Evolutionary conservation across 2,329 filamentous ascomycete genomes (phyloP), one percentile per base, ranked within the genome.

Genomic region (Monosporascus ibericus): DNA sequence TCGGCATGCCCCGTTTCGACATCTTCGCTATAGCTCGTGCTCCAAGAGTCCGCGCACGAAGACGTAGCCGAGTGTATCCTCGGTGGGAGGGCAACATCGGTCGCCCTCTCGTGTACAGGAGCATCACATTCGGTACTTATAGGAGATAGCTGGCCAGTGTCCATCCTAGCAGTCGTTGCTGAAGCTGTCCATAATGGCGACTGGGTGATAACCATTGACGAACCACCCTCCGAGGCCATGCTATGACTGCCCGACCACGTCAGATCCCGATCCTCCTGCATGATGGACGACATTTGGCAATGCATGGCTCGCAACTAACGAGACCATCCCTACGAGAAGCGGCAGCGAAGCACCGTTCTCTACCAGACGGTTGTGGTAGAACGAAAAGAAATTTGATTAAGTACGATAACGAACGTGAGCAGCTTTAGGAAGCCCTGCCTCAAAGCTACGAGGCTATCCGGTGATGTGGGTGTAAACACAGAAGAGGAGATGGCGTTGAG

Each of bases 141-240:
- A 40, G 79, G 79, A 38, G 79, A 82, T 52, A 81, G 65, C 58
- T 79, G 79, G 44, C 76, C 75, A 14, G 71, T 70, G 37, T 72
- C 72, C 48, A 70, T 61, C 51, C 71, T 69, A 42, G 63, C 61
- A 49, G 62, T 55, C 48, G 63, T 55, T 50, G 57, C 52, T 20
- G 61, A 50, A 53, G 63, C 61, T 53, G 68, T 51, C 72, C 72
- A 75, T 44, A 68, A 57, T 22, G 69, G 65, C 38, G 68, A 68
- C n/a, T 65, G 63, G 18, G 69, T 64, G 48, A 70, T 60, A 50
- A 58, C 58, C 50, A 64, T 64, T 22, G 69, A 66, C 38, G 65
- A 67, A 53, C 60, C 67, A 52, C 75, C 73, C 58, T 76, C 73
- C 46, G 75, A 74, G 48, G 72, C 69, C 64, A 73, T 71, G 58